phyloP scores from a whole-genome alignment of 2,329 filamentous ascomycete species.

The Alternaria brassicicola region DNA sequence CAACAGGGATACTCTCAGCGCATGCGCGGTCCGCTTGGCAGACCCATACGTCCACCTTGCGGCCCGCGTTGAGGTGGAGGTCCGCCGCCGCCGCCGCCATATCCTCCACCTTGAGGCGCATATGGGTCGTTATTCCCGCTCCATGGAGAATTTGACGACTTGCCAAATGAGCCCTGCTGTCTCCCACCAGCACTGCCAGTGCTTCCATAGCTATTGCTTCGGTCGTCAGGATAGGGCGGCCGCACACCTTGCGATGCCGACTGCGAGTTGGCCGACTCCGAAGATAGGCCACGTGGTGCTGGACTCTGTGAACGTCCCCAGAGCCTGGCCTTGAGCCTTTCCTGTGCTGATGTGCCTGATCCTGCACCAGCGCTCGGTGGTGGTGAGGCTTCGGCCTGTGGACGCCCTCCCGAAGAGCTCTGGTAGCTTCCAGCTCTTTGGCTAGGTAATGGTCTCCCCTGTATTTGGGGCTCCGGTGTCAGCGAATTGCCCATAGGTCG shows the following conservation, averaged over 20 bases:
- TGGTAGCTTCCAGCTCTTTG: constrained; percentile 79
- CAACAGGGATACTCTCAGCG: constrained; percentile 24
- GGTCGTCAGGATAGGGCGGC: constrained; percentile 42
- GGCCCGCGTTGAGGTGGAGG: constrained; percentile 36
- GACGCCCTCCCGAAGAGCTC: constrained; percentile 51
- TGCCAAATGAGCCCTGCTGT: constrained; percentile 35
- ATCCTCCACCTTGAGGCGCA: constrained; percentile 29
- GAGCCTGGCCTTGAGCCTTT: constrained; percentile 79
- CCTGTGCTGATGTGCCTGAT: constrained; percentile 68
- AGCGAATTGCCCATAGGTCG: constrained; percentile 40
- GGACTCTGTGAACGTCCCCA: constrained; percentile 70
- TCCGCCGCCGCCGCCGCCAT: constrained; percentile 26
- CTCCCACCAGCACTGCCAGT: constrained; percentile 33
- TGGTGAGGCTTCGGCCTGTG: constrained; percentile 42
- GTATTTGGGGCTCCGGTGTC: constrained; percentile 42
- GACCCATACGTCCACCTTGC: constrained; percentile 42
- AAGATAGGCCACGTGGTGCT: constrained; percentile 40
- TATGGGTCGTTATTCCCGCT: constrained; percentile 42
- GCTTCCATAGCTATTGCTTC: constrained; percentile 39
- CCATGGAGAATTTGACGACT: constrained; percentile 45
- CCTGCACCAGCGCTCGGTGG: constrained; percentile 50
- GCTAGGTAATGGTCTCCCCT: constrained; percentile 70
- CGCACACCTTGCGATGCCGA: constrained; percentile 23
- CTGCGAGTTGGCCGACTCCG: constrained; percentile 28
- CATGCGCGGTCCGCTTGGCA: constrained; percentile 50